These are phyloP conservation scores for Metschnikowia baotianmanensis DNA, from an alignment of 805 yeast species.

Conservation along the genomic window DNA sequence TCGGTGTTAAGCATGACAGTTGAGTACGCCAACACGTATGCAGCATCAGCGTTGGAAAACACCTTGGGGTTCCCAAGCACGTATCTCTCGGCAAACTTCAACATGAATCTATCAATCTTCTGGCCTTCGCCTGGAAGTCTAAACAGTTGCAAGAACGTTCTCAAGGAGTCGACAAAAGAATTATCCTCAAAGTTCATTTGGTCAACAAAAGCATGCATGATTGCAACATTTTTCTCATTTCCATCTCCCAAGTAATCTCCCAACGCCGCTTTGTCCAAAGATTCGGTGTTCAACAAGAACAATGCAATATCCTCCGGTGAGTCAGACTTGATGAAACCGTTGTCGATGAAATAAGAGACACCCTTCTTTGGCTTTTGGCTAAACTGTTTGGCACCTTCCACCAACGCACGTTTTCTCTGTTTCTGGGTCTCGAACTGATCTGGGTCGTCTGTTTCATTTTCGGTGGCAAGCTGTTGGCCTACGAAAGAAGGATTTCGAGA, in stretches of 20 bases:
- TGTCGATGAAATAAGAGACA: constrained; percentile 54
- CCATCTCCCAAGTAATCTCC: constrained; percentile 96
- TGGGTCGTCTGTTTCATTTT: constrained; percentile 73
- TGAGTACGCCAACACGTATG: constrained; percentile 88
- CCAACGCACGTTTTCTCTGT: constrained; percentile 74
- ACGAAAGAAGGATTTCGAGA: constrained; percentile 34
- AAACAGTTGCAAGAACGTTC: constrained; percentile 81
- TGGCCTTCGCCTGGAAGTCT: constrained; percentile 98
- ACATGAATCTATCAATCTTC: constrained; percentile 93
- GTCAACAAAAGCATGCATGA: constrained; percentile 94
- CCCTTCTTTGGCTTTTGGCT: constrained; percentile 87
- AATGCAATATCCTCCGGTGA: constrained; percentile 69
- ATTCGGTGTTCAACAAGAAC: constrained; percentile 68
- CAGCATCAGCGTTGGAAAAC: constrained; percentile 90
- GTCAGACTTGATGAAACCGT: constrained; percentile 60
- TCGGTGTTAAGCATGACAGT: constrained; percentile 93
- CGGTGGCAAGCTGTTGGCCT: constrained; percentile 38
- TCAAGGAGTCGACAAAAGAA: constrained; percentile 80
- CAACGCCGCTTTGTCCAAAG: constrained; percentile 75
- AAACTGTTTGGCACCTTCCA: constrained; percentile 76
- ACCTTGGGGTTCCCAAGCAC: constrained; percentile 84
- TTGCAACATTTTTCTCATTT: constrained; percentile 67
- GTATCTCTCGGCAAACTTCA: constrained; percentile 92
- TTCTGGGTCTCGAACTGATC: constrained; percentile 82
- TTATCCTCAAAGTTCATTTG: constrained; percentile 69